A percentile compares a stretch with the other conserved stretches of the same genome.
These are phyloP conservation scores for Venturiaceae sp. DNA, from an alignment of 2,329 filamentous ascomycete genomes.

Conservation along the genomic window DNA sequence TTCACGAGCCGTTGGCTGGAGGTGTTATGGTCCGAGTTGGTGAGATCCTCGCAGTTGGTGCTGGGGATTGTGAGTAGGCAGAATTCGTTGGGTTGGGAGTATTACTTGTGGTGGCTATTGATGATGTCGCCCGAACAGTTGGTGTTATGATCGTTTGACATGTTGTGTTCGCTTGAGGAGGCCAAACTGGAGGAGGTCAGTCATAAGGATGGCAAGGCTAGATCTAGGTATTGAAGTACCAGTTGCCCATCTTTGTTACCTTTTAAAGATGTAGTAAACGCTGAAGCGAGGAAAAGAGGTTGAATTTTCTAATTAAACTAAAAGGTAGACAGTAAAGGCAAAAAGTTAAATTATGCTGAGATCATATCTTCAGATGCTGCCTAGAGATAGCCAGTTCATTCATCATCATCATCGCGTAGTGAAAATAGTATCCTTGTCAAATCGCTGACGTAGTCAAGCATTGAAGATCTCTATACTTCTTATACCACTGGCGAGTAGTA, in stretches of 20 bases:
- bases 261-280: no score
- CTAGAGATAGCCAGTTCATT: neutral
- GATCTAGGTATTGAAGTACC: neutral
- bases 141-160: neutral
- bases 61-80: neutral
- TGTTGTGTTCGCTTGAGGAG: no score
- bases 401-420: neutral
- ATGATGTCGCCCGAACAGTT: neutral
- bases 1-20: neutral
- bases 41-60: neutral
- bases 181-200: neutral
- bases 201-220: neutral
- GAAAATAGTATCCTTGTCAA: neutral
- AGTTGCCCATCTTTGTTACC: neutral
- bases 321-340: neutral
- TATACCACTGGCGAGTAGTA: neutral
- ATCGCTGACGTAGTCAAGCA: neutral
- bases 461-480: neutral
- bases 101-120: neutral
- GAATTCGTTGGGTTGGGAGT: neutral
- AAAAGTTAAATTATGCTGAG: neutral
- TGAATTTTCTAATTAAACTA: no score
- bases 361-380: neutral
- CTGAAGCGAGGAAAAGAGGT: no score
- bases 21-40: neutral